Evolutionary conservation across 2,329 filamentous ascomycete genomes (phyloP).

Genomic region (Lecanicillium sp.): DNA sequence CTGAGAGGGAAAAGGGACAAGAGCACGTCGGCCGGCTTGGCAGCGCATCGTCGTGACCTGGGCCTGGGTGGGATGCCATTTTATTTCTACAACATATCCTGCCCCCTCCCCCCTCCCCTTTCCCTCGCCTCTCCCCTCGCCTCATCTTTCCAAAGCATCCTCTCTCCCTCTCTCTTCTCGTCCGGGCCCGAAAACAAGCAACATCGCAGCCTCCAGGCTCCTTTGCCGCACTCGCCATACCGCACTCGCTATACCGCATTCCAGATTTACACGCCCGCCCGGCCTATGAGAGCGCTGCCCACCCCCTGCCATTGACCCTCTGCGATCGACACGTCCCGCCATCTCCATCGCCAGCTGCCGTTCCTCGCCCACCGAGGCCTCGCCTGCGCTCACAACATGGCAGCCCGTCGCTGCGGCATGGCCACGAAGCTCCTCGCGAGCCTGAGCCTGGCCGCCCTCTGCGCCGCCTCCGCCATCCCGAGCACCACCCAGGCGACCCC

Average conservation of each 20-base stretch:
- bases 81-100: conserved; percentile 4
- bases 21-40: not conserved
- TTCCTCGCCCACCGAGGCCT: not conserved
- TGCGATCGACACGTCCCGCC: conserved; percentile 11
- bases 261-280: conserved; percentile 1
- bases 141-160: not conserved
- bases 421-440: not conserved
- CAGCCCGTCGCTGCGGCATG: conserved; percentile 1
- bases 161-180: not conserved
- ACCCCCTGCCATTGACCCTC: not conserved
- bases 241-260: too few relatives aligned
- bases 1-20: not conserved
- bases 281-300: not conserved
- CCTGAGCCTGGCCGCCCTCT: not conserved
- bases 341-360: not conserved
- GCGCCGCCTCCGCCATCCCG: not conserved
- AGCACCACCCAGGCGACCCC: not conserved
- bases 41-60: not conserved
- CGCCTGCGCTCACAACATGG: conserved; percentile 3
- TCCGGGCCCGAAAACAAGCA: not conserved
- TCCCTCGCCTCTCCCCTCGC: not conserved
- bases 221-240: too few relatives aligned
- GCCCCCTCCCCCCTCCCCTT: too few relatives aligned
- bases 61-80: not conserved
- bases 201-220: not conserved